Percentiles rank a stretch among this genome's conserved stretches.
These are phyloP conservation scores for Neofusicoccum sp. DNA, from an alignment of 2,329 filamentous ascomycete genomes.

Conservation along the genomic window DNA sequence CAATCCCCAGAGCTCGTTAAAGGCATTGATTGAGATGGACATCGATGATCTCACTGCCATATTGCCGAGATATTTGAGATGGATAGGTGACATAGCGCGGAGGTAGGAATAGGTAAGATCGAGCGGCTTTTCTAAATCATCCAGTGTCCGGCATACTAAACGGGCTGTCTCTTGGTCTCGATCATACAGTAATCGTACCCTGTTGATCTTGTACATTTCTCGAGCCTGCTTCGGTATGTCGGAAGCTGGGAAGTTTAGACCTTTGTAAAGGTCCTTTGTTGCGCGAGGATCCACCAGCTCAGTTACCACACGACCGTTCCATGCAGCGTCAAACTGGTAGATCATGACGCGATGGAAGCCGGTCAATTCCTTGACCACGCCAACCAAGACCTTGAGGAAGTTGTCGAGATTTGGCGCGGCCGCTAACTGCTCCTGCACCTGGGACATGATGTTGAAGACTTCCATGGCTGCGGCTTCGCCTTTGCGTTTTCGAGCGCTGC, in stretches of 20 bases:
- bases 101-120: conserved; percentile 84
- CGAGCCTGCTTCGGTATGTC: conserved; percentile 83
- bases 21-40: conserved; percentile 89
- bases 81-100: conserved; percentile 86
- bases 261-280: conserved; percentile 82
- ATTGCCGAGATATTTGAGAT: conserved; percentile 80
- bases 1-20: conserved; percentile 81
- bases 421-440: conserved; percentile 83
- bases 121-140: conserved; percentile 71
- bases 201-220: conserved; percentile 88
- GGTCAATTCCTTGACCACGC: conserved; percentile 83
- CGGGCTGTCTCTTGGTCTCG: conserved; percentile 76
- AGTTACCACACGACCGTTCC: conserved; percentile 84
- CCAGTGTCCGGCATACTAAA: conserved; percentile 72
- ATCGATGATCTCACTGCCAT: conserved; percentile 94
- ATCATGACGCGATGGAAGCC: conserved; percentile 92
- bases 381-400: conserved; percentile 78
- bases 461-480: conserved; percentile 84
- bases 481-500: conserved; percentile 70
- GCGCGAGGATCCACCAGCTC: conserved; percentile 78
- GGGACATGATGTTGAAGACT: conserved; percentile 87
- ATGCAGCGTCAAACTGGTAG: conserved; percentile 81
- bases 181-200: conserved; percentile 83
- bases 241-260: conserved; percentile 82
- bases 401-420: conserved; percentile 66